Evolutionary conservation across 768 basidiomycete species (phyloP), one percentile per base, ranked within the genome.

Genomic region (Tylopilus plumbeoviolaceoides): DNA sequence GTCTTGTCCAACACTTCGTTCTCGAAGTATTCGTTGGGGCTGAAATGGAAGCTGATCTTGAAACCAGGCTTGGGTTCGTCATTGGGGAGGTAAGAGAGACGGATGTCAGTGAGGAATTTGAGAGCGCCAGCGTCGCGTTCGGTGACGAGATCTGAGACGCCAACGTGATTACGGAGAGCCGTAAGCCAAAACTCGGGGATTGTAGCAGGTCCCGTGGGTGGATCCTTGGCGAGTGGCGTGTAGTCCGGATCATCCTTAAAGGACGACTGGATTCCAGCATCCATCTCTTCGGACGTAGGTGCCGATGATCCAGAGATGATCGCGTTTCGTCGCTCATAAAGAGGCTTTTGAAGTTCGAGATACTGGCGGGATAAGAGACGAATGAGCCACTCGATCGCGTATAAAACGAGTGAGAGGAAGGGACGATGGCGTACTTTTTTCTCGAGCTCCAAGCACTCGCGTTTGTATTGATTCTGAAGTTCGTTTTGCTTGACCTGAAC

Each of bases 141-240:
- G 23, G 91, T 95, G 75, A 98, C 91, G 66, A 94, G 77, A 18
- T 95, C 93, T 40, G 80, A 78, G 50, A 98, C 78, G 46, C 83
- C 91, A 50, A 87, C 71, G 70, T 98, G 94, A 72, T 97, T 98
- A 59, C 89, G 84, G 49, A 98, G 78, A 3, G 94, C 92, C 1
- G 97, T 98, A 62, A 97, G 84, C 95, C 95, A 99, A 80, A 99
- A 99, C 63, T 95, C 88, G 47, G 95, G 91, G 60, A 99, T 91
- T 48, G 64, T 61, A 44, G 46, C 76, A 56, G 62, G 68, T 35
- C 73, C 71, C 14, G 70, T 72, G 1, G 76, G 65, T 31, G 70
- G 63, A 53, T 80, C 83, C 55, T 75, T 78, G 49, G 83, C 73
- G 14, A 91, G 76, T 18, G 82, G 76, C 25, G 74, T 74, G 71